phyloP scores from a whole-genome alignment of 768 basidiomycete species.

The Rhodotorula paludigena region DNA sequence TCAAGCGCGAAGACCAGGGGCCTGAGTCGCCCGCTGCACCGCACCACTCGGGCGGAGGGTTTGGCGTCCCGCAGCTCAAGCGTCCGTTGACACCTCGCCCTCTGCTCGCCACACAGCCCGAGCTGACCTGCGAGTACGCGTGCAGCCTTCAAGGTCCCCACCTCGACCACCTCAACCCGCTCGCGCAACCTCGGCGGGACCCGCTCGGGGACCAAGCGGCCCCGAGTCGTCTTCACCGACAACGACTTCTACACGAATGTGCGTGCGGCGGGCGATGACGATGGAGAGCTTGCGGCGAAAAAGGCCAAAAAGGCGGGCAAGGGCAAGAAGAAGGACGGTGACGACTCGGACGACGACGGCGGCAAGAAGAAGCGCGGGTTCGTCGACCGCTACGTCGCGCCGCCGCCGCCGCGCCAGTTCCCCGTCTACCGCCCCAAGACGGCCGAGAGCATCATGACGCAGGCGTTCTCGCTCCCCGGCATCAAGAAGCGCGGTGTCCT shows the following conservation, averaged over 20 bases:
- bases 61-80: slow-evolving; percentile 45
- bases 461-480: slow-evolving; percentile 76
- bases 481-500: slow-evolving; percentile 42
- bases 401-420: slow-evolving; percentile 34
- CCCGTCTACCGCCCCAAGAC: slow-evolving; percentile 79
- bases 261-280: slow-evolving; percentile 47
- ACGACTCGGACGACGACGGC: slow-evolving; percentile 36
- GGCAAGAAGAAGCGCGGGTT: slow-evolving; percentile 46
- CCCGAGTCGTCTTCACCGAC: slow-evolving; percentile 36
- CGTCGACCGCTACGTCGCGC: slow-evolving; percentile 44
- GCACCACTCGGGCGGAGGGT: slow-evolving; percentile 44
- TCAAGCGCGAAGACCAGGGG: slow-evolving; percentile 8
- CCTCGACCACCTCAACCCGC: slow-evolving; percentile 19
- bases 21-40: not conserved
- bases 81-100: slow-evolving; percentile 16
- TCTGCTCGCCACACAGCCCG: slow-evolving; percentile 10
- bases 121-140: not conserved
- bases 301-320: slow-evolving; percentile 63
- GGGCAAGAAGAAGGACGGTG: slow-evolving; percentile 51
- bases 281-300: slow-evolving; percentile 56
- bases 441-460: slow-evolving; percentile 55
- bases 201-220: slow-evolving; percentile 35
- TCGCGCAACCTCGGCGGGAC: slow-evolving; percentile 34
- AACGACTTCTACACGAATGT: slow-evolving; percentile 44
- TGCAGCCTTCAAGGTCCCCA: slow-evolving; percentile 46